phyloP scores from a whole-genome alignment of 2,329 filamentous ascomycete species.

The Pseudogymnoascus sp. region DNA sequence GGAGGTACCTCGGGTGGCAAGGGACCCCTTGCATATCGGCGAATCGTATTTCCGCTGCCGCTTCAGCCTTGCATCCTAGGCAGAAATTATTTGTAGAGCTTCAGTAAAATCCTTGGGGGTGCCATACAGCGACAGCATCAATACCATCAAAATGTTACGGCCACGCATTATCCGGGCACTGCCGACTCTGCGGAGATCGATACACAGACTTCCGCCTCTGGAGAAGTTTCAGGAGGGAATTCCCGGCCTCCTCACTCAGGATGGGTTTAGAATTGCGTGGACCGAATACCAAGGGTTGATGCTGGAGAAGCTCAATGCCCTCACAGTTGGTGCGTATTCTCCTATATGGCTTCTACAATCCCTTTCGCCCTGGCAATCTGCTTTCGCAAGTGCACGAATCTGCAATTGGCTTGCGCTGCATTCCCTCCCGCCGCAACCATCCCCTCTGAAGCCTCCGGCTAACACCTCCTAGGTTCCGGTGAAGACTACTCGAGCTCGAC shows the following conservation, averaged over 20 bases:
- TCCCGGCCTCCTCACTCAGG: conserved; percentile 59
- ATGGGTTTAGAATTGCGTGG: conserved; percentile 71
- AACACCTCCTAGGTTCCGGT: conserved; percentile 35
- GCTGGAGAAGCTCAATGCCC: conserved; percentile 65
- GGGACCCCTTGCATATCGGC: neutral
- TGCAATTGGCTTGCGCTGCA: neutral
- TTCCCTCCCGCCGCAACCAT: neutral
- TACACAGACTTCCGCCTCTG: conserved; percentile 42
- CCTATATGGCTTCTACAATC: neutral
- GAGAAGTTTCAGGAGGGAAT: conserved; percentile 44
- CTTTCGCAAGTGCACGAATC: neutral
- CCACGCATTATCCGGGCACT: conserved; percentile 24
- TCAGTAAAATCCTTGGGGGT: conserved; percentile 4
- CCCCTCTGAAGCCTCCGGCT: neutral
- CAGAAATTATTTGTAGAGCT: conserved; percentile 9
- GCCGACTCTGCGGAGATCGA: conserved; percentile 29
- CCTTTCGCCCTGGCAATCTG: neutral
- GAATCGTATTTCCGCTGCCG: neutral
- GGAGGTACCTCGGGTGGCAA: neutral
- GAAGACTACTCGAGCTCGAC: conserved; percentile 51
- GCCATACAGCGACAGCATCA: conserved; percentile 11
- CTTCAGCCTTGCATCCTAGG: conserved; percentile 1
- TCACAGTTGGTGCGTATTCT: conserved; percentile 56
- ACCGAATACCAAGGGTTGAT: conserved; percentile 70
- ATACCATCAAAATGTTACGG: conserved; percentile 24